phyloP scores from a whole-genome alignment of 2,329 filamentous ascomycete species.

The Colletotrichum karsti region DNA sequence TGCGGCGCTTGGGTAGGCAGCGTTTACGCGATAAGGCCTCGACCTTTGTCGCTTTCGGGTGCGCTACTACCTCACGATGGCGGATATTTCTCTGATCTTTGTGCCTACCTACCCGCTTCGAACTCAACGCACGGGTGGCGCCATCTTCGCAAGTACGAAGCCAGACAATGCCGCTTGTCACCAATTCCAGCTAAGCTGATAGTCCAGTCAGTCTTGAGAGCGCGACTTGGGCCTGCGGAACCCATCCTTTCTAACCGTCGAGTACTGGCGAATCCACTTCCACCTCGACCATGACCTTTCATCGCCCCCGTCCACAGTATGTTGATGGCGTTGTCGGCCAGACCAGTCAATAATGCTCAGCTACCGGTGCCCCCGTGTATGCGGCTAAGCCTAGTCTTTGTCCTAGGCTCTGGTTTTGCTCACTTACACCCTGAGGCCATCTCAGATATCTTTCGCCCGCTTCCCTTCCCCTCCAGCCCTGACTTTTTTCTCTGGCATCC shows the following conservation, averaged over 20 bases:
- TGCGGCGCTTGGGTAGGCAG: conserved; percentile 21
- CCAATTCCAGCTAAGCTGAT: conserved; percentile 14
- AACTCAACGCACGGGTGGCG: conserved; percentile 23
- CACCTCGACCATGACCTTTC: not conserved
- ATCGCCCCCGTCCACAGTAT: conserved; percentile 16
- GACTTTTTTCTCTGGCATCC: not conserved
- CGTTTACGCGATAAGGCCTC: conserved; percentile 16
- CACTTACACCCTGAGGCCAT: not conserved
- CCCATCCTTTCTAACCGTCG: conserved; percentile 10
- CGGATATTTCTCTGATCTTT: conserved; percentile 3
- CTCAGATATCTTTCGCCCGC: conserved; percentile 21
- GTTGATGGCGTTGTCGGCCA: conserved; percentile 4
- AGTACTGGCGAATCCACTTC: not conserved
- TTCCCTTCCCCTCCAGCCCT: conserved; percentile 6
- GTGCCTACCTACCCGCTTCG: conserved; percentile 13
- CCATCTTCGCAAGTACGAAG: conserved; percentile 4
- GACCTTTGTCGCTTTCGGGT: conserved; percentile 12
- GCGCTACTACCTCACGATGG: conserved; percentile 23
- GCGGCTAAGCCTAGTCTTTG: conserved; percentile 20
- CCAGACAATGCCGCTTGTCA: conserved; percentile 24
- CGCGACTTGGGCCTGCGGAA: conserved; percentile 9
- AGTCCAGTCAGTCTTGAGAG: conserved; percentile 13
- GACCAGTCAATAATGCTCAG: conserved; percentile 18
- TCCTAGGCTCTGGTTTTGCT: not conserved
- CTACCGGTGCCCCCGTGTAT: conserved; percentile 21